Base-by-base conservation (phyloP, 257 asterid species). In the Henckelia pumila region DNA sequence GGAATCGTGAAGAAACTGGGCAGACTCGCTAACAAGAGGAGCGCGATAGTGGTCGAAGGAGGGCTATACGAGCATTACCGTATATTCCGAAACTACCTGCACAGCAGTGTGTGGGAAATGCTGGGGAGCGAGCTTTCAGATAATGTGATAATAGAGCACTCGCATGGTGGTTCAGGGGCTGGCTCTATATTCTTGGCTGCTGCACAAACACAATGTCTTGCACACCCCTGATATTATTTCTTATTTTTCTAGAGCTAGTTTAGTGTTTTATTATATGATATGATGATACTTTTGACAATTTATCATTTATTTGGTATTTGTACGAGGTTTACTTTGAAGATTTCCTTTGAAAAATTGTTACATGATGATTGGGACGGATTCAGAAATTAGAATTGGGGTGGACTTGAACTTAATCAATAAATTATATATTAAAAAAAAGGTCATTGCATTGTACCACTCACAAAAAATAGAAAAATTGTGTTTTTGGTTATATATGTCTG, bases 61-160 rank as follows among this genome's bases (percentile, higher is more conserved):
- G 92, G 95, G 2, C 62, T 90, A 28, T 90, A 88, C 61, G 92
- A 88, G 63, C 92, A 86, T 55, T 88, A 88, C 71, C 86, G 96
- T 0, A 63, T 88, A 22, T 88, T 83, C 44, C 75, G 96, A 67
- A 88, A 88, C 73, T 90, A 88, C 73, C 77, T 90, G 16, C 94
- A 90, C 58, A 83, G 96, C 81, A 83, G 84, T 28, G 96, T 90
- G 1, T 86, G 92, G 95, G 95, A 90, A 64, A 84, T 90, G 90
- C 86, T 90, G 1, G 97, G 97, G 21, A 70, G 73, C 21, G 95
- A 83, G 30, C 83, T 81, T 10, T 84, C 90, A 0, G 89, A 86
- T 56, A 88, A 88, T 24, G 85, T 88, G 64, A 73, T 82, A 24
- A 79, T 90, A 3, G 92, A 90, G 66, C 88, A 84, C 56, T 80